A percentile compares a stretch with the other conserved stretches of the same genome.
Conservation (phyloP, 768 basidiomycete species). For the Pleurotus pulmonarius region DNA sequence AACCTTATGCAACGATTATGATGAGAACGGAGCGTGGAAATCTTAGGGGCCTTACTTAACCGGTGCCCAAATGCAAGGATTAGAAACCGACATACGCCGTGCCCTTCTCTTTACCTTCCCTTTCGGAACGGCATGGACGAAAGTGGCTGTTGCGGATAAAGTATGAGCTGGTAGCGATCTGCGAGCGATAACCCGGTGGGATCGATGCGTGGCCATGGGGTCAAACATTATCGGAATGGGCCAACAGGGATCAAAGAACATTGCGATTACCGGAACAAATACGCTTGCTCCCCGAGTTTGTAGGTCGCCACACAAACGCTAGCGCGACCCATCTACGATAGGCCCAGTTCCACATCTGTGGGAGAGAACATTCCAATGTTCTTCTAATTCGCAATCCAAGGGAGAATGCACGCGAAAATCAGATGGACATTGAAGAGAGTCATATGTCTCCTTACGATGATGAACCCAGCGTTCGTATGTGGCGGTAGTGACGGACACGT, state of each 20-base stretch:
- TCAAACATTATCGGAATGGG: background rate
- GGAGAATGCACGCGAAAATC: background rate
- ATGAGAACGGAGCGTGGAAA: background rate
- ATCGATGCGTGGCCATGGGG: background rate
- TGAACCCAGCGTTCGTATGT: background rate
- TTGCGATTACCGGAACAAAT: background rate
- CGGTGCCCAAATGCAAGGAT: background rate
- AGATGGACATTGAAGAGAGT: background rate
- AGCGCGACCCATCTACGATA: background rate
- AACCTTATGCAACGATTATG: background rate
- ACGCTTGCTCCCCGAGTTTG: background rate
- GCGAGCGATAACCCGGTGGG: background rate
- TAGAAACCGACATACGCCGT: background rate
- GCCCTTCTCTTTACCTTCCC: background rate
- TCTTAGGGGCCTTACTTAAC: background rate
- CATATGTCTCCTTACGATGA: background rate
- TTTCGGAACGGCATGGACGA: conserved; percentile 2
- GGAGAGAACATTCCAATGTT: background rate
- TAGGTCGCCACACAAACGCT: conserved; percentile 1
- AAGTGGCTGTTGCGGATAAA: background rate
- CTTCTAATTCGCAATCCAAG: background rate
- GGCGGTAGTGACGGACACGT: conserved; percentile 4
- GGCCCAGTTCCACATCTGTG: background rate
- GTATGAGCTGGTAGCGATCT: conserved; percentile 1
- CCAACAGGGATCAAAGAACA: background rate